Evolutionary conservation across 768 basidiomycete genomes (phyloP).

Genomic region (Boletus sp.): DNA sequence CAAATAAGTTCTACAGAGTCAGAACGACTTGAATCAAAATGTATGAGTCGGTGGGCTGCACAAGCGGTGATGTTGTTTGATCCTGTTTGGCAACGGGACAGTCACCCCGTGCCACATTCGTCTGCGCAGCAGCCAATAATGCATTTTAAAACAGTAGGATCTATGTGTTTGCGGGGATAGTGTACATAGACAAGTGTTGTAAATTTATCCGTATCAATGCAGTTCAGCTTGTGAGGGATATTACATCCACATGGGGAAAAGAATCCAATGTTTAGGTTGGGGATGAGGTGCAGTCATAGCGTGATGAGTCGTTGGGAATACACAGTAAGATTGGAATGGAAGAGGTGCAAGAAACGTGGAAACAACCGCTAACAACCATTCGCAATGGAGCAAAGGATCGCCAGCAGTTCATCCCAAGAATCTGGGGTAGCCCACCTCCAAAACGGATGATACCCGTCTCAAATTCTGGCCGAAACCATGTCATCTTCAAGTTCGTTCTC

Average conservation of each 20-base stretch:
- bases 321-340: background rate
- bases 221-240: background rate
- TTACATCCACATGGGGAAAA: background rate
- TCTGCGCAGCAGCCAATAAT: too few species aligned
- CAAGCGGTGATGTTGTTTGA: constrained; percentile 14
- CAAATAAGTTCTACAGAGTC: background rate
- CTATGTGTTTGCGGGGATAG: background rate
- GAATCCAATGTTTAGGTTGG: background rate
- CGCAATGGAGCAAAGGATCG: constrained; percentile 31
- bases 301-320: constrained; percentile 10
- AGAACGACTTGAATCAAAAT: background rate
- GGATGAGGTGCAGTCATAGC: background rate
- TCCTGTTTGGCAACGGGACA: constrained; percentile 17
- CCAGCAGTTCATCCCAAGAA: constrained; percentile 33
- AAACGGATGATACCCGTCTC: constrained; percentile 1
- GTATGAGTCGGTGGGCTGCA: too few species aligned
- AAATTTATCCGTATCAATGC: background rate
- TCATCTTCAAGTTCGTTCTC: constrained; percentile 23
- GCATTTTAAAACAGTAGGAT: background rate
- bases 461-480: background rate
- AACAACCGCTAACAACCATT: constrained; percentile 33
- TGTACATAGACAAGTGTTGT: background rate
- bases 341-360: constrained; percentile 22
- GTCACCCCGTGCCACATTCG: background rate
- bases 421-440: constrained; percentile 13